A percentile compares a stretch with the other conserved stretches of the same genome.
phyloP scores from a whole-genome alignment of 805 yeast species.

The Kazachstania kunashirensis region DNA sequence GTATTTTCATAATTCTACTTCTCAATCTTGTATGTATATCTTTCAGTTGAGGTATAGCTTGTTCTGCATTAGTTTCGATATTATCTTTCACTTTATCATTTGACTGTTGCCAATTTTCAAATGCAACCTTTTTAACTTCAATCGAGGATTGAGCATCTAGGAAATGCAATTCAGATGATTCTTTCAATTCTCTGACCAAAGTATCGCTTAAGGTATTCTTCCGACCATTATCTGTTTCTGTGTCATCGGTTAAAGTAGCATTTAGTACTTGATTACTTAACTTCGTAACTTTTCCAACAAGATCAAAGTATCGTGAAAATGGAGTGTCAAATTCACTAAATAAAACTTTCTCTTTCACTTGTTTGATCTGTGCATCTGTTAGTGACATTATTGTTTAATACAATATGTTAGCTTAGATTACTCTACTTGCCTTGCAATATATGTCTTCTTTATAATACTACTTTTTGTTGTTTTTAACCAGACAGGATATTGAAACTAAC shows the following conservation, averaged over 20 bases:
- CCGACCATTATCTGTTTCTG: constrained; percentile 1
- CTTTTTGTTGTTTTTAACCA: too few species aligned
- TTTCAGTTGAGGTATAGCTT: constrained; percentile 12
- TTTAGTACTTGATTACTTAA: constrained; percentile 13
- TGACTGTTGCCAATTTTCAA: constrained; percentile 19
- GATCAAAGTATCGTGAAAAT: constrained; percentile 19
- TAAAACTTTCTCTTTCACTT: constrained; percentile 18
- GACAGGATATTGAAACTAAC: too few species aligned
- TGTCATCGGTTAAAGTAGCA: constrained; percentile 13
- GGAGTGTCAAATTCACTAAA: constrained; percentile 22
- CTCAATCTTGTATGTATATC: constrained; percentile 7
- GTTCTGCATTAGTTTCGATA: constrained; percentile 9
- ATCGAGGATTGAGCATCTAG: constrained; percentile 20
- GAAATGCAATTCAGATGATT: constrained; percentile 14
- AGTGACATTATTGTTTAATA: too few species aligned
- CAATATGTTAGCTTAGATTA: too few species aligned
- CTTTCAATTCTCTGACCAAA: constrained; percentile 9
- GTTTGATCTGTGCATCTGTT: constrained; percentile 10
- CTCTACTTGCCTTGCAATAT: too few species aligned
- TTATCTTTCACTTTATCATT: constrained; percentile 11
- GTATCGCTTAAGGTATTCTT: constrained; percentile 6
- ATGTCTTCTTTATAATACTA: too few species aligned
- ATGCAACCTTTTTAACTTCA: constrained; percentile 18
- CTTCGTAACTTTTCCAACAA: constrained; percentile 13
- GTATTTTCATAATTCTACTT: constrained; percentile 16